Evolutionary conservation across 2,329 filamentous ascomycete species (phyloP), one percentile per base, ranked within the genome.

Genomic region (Talaromyces pinophilus): DNA sequence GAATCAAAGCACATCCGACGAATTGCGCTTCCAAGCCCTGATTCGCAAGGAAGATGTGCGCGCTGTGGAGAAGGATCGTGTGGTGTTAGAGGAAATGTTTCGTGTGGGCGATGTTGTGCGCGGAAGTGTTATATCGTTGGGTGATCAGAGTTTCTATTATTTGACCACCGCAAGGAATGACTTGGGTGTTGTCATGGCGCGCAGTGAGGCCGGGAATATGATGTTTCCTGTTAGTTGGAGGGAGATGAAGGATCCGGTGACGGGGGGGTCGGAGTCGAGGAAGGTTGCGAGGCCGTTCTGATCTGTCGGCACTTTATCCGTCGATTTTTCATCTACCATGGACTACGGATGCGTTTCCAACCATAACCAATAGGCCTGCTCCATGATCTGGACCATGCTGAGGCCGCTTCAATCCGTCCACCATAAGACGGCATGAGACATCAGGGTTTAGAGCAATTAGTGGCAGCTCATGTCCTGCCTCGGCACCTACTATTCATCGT

Each of bases 141-240:
- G 95, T 44, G 95, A 99, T 76, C 93, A 98, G 81, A 88, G 91
- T 61, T 96, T 92, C 73, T 99, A 98, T 78, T 99, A 97, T 78
- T 85, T 96, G n/a, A 91, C 90, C 30, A 99, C 95, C 1, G 92
- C 93, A 33, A 88, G 88, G 71, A 98, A 99, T 78, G 91, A 96
- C 76, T 84, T 96, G 48, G 95, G 95, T 2, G 94, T 98, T 67
- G 91, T 99, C 46, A 92, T 98, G 88, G 95, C 94, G 10, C 90
- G 87, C 71, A 96, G 92, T 75, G 92, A 96, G 76, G 87, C 86
- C 2, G 93, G 93, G 0, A 94, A 96, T 79, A 87, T 91, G 72
- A 96, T 98, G 93, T 90, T 91, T 73, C 94, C 95, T 1, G 86
- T 96, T 64, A 96, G 90, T 79, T 99, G 95, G 95, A 96, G 90